Evolutionary conservation across 805 yeast species (phyloP).

Genomic region (Scheffersomyces coipomensis): DNA sequence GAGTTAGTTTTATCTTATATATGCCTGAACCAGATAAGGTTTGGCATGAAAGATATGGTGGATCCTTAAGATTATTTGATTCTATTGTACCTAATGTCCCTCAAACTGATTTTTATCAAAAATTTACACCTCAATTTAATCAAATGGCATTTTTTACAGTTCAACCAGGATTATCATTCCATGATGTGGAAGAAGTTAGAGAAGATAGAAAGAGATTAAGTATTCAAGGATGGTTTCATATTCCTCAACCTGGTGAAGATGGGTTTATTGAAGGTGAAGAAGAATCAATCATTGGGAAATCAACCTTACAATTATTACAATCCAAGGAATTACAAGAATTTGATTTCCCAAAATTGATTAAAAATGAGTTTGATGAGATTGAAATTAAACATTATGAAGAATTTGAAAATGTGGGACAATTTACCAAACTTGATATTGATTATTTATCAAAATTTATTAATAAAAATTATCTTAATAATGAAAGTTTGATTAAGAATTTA

Average conservation of each 20-base stretch:
- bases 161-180: constrained; percentile 95
- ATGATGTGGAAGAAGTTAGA: constrained; percentile 95
- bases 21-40: constrained; percentile 86
- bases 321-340: constrained; percentile 72
- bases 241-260: constrained; percentile 89
- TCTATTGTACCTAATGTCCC: constrained; percentile 90
- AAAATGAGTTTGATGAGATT: constrained; percentile 40
- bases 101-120: constrained; percentile 63
- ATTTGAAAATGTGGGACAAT: constrained; percentile 15
- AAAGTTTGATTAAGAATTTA: constrained; percentile 40
- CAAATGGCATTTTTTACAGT: constrained; percentile 95
- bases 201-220: constrained; percentile 89
- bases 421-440: constrained; percentile 35
- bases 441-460: constrained; percentile 58
- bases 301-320: constrained; percentile 78
- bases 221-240: constrained; percentile 98
- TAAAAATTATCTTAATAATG: constrained; percentile 39
- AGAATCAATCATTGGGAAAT: constrained; percentile 67
- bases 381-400: constrained; percentile 30
- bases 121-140: constrained; percentile 88
- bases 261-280: constrained; percentile 85
- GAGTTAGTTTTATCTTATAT: constrained; percentile 90
- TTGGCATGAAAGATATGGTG: constrained; percentile 95
- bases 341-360: constrained; percentile 72
- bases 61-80: constrained; percentile 83